Evolutionary conservation across 179 eudicot species (phyloP).

Genomic region (Spergularia azorica): DNA sequence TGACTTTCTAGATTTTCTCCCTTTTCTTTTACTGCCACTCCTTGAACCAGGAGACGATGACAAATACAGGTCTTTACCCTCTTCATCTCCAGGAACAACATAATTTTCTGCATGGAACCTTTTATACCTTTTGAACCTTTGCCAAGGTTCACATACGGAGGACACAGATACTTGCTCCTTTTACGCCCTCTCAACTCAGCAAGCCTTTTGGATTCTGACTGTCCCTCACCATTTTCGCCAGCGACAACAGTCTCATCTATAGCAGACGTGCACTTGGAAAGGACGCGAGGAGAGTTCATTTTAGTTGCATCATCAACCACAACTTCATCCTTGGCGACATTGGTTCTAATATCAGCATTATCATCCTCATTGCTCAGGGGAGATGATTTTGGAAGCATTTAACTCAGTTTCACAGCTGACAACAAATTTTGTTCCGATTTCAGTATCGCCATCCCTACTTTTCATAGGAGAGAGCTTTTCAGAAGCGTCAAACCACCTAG

Average conservation of each 20-base stretch:
- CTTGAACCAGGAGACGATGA: slow-evolving; percentile 22
- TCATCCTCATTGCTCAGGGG: not conserved
- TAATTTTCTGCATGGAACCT: slow-evolving; percentile 21
- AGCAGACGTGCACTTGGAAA: slow-evolving; percentile 20
- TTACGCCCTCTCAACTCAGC: slow-evolving; percentile 39
- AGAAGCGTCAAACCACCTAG: slow-evolving; percentile 14
- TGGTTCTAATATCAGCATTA: not conserved
- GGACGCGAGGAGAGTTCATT: slow-evolving; percentile 18
- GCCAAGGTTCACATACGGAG: slow-evolving; percentile 36
- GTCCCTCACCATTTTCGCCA: slow-evolving; percentile 21
- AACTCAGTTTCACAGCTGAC: not conserved
- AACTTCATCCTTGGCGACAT: slow-evolving; percentile 17
- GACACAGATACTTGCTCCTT: slow-evolving; percentile 44
- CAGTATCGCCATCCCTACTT: slow-evolving; percentile 7
- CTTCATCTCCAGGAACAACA: slow-evolving; percentile 22
- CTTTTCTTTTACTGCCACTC: slow-evolving; percentile 32
- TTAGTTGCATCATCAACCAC: slow-evolving; percentile 18
- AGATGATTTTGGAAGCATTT: not conserved
- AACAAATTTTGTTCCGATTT: not conserved
- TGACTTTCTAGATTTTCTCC: slow-evolving; percentile 28
- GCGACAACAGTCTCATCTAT: slow-evolving; percentile 3
- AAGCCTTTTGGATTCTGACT: slow-evolving; percentile 29
- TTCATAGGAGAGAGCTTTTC: slow-evolving; percentile 18
- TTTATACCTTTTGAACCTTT: slow-evolving; percentile 31
- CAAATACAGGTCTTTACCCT: slow-evolving; percentile 3